phyloP scores from a whole-genome alignment of 306 rosid genomes.

The Malus domestica region DNA sequence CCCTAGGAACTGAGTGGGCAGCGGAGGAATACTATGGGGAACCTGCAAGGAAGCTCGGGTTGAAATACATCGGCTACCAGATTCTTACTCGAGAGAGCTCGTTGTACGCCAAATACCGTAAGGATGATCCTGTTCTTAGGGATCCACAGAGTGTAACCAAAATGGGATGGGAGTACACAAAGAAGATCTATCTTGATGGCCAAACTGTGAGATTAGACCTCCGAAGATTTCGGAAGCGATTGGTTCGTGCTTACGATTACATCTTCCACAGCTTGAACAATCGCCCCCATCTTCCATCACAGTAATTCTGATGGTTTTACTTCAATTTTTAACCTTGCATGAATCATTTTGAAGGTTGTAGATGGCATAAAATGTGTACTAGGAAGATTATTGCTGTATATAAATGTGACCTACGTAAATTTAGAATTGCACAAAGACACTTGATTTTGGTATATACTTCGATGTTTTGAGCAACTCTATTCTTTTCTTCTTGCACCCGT shows the following conservation, averaged over 20 bases:
- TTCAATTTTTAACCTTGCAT: neutral
- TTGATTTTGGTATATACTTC: conserved; percentile 1
- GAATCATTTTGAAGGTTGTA: conserved; percentile 4
- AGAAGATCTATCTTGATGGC: conserved; percentile 79
- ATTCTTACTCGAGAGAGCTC: conserved; percentile 72
- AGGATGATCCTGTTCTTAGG: conserved; percentile 51
- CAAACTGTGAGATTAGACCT: conserved; percentile 68
- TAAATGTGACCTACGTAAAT: conserved; percentile 2
- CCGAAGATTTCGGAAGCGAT: conserved; percentile 55
- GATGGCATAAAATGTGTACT: neutral
- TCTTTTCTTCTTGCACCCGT: neutral
- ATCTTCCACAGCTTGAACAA: conserved; percentile 24
- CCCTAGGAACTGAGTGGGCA: conserved; percentile 84
- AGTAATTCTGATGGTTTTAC: conserved; percentile 14
- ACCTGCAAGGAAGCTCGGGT: conserved; percentile 80
- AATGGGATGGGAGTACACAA: conserved; percentile 86
- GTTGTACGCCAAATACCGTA: conserved; percentile 38
- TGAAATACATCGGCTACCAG: conserved; percentile 71
- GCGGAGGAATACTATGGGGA: conserved; percentile 81
- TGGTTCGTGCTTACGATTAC: conserved; percentile 53
- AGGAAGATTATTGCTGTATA: neutral
- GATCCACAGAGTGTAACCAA: conserved; percentile 56
- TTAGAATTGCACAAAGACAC: conserved; percentile 7
- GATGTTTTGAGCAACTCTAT: neutral
- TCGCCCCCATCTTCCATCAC: conserved; percentile 18